These are phyloP conservation scores for Brettanomyces sp. DNA, from an alignment of 805 yeast species.

Conservation along the genomic window DNA sequence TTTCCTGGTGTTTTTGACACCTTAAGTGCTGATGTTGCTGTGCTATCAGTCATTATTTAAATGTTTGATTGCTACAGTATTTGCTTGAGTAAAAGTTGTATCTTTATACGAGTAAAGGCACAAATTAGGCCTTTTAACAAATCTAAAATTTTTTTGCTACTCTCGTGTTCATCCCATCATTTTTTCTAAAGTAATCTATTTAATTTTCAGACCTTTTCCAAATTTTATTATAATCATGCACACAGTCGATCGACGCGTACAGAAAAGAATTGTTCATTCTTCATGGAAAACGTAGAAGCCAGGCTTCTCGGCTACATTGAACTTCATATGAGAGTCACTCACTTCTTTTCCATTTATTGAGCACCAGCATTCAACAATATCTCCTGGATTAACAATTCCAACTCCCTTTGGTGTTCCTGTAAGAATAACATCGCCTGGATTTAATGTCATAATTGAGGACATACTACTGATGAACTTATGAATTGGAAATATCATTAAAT, in stretches of 20 bases:
- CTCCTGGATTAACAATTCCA: constrained; percentile 78
- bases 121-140: too few relatives aligned
- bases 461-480: constrained; percentile 71
- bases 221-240: background rate
- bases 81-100: too few relatives aligned
- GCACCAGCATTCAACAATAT: constrained; percentile 56
- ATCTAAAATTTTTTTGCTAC: too few relatives aligned
- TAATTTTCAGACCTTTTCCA: background rate
- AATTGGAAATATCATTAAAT: constrained; percentile 81
- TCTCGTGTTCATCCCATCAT: too few relatives aligned
- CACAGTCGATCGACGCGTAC: background rate
- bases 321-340: constrained; percentile 36
- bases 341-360: constrained; percentile 46
- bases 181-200: too few relatives aligned
- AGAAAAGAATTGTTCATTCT: constrained; percentile 5
- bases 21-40: background rate
- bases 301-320: constrained; percentile 43
- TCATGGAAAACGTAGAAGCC: constrained; percentile 48
- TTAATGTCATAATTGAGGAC: constrained; percentile 83
- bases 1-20: too few relatives aligned
- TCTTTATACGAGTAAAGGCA: too few relatives aligned
- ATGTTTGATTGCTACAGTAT: too few relatives aligned
- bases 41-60: background rate
- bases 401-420: constrained; percentile 99
- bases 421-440: constrained; percentile 81